These are phyloP conservation scores for Populus davidiana DNA, from an alignment of 345 rosid genomes.

Conservation along the genomic window DNA sequence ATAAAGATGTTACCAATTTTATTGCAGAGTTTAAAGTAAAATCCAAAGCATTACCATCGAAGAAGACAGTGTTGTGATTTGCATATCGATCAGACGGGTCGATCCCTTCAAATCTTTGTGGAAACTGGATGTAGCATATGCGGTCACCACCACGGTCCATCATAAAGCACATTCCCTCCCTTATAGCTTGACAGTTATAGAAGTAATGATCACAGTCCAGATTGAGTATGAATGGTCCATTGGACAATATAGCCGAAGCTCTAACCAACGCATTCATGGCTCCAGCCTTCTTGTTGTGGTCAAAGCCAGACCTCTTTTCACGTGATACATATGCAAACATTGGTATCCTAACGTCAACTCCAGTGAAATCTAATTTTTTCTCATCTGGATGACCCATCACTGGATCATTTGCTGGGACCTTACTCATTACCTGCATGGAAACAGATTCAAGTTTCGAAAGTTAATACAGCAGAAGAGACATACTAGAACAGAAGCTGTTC, in stretches of 20 bases:
- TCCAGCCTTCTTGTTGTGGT: constrained; percentile 93
- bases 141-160: constrained; percentile 97
- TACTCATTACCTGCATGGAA: constrained; percentile 58
- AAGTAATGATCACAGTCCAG: constrained; percentile 88
- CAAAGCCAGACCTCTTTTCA: constrained; percentile 80
- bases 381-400: constrained; percentile 71
- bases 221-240: constrained; percentile 83
- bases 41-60: constrained; percentile 48
- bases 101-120: constrained; percentile 92
- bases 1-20: background rate
- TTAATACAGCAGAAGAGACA: background rate
- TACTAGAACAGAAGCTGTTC: background rate
- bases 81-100: constrained; percentile 94
- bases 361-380: constrained; percentile 62
- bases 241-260: constrained; percentile 82
- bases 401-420: constrained; percentile 70
- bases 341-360: constrained; percentile 68
- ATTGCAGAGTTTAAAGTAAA: background rate
- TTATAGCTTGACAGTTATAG: constrained; percentile 68
- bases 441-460: background rate
- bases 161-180: constrained; percentile 95
- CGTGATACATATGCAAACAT: constrained; percentile 83
- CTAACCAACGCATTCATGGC: constrained; percentile 94
- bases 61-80: constrained; percentile 87
- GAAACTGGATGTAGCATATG: constrained; percentile 86